These are phyloP conservation scores for Maudiozyma saulgeensis DNA, from an alignment of 805 yeast species.

Conservation along the genomic window DNA sequence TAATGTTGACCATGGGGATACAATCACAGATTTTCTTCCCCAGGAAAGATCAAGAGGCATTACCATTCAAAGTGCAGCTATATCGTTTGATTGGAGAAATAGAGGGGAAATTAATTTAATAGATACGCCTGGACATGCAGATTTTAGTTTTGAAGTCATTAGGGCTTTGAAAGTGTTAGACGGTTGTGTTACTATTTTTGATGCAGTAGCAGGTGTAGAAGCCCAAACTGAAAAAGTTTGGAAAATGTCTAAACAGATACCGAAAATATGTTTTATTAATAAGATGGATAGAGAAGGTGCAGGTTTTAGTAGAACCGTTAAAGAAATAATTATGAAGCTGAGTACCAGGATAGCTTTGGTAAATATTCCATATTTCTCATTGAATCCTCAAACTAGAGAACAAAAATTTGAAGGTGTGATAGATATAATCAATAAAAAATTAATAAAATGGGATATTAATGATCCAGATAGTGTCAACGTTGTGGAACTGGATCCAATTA, in stretches of 20 bases:
- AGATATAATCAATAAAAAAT: constrained; percentile 46
- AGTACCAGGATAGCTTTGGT: constrained; percentile 64
- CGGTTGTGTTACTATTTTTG: constrained; percentile 87
- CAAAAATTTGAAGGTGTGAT: constrained; percentile 44
- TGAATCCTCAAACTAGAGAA: constrained; percentile 15
- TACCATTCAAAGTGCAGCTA: constrained; percentile 94
- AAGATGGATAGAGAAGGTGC: constrained; percentile 98
- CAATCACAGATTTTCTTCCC: constrained; percentile 85
- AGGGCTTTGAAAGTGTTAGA: constrained; percentile 84
- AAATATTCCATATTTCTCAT: constrained; percentile 65
- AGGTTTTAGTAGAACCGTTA: constrained; percentile 82
- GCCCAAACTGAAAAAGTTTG: constrained; percentile 97
- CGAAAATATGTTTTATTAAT: constrained; percentile 72
- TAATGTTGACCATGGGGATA: constrained; percentile 92
- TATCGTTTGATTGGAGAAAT: constrained; percentile 71
- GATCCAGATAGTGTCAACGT: constrained; percentile 21
- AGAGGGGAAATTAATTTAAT: constrained; percentile 66
- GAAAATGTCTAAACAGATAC: constrained; percentile 75
- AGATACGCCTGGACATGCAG: constrained; percentile 98
- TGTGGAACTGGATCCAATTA: constrained; percentile 46
- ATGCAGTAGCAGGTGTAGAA: constrained; percentile 96
- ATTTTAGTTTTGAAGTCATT: constrained; percentile 89
- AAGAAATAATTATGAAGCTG: constrained; percentile 68
- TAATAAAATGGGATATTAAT: constrained; percentile 37
- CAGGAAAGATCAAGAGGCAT: constrained; percentile 90